A percentile compares a stretch with the other conserved stretches of the same genome.
Evolutionary conservation across 2,329 filamentous ascomycete species (phyloP).

Genomic region (Macrophomina pseudophaseolina): DNA sequence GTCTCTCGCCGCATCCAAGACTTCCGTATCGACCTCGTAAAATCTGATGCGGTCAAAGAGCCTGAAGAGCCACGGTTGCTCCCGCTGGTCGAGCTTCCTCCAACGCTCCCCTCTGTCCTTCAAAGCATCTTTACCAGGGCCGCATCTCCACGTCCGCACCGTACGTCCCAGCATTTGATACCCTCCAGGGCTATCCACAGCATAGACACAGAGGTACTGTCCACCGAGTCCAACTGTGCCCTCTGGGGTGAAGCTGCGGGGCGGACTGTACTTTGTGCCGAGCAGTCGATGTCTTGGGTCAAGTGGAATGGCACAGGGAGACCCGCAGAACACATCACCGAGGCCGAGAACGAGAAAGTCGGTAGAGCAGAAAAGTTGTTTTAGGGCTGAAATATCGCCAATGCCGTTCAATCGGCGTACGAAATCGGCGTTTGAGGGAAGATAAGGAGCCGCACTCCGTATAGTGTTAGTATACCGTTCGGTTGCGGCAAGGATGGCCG

Average conservation of each 20-base stretch:
- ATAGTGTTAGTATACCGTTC: background rate
- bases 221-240: background rate
- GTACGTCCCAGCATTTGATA: background rate
- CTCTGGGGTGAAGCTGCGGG: background rate
- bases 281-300: background rate
- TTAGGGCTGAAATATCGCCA: background rate
- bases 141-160: background rate
- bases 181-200: background rate
- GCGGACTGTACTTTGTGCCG: background rate
- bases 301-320: background rate
- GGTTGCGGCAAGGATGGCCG: background rate
- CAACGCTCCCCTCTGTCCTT: background rate
- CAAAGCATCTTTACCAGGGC: background rate
- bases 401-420: background rate
- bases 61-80: background rate
- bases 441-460: background rate
- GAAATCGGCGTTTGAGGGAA: background rate
- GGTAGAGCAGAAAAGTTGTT: background rate
- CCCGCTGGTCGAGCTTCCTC: background rate
- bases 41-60: background rate
- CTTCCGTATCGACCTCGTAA: background rate
- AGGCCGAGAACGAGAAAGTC: slow-evolving; percentile 2
- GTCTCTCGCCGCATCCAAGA: background rate
- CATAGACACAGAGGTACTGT: slow-evolving; percentile 1
- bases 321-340: background rate